Conservation (phyloP, 129 eudicot genomes). For the Tagetes patula region DNA sequence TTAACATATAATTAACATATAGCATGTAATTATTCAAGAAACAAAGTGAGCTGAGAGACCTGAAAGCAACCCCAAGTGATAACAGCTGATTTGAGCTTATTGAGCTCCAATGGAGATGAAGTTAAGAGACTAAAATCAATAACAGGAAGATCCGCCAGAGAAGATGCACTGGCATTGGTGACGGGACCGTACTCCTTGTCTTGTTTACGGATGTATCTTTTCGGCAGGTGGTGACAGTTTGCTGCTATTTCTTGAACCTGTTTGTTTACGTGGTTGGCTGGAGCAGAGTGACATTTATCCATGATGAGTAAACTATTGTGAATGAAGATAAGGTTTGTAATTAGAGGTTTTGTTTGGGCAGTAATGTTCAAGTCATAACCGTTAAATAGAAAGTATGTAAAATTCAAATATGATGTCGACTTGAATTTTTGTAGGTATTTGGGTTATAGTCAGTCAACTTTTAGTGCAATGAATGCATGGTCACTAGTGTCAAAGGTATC, state of each 20-base stretch:
- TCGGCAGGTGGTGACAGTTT: constrained; percentile 17
- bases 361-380: no score
- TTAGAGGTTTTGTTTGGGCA: no score
- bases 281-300: background rate
- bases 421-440: no score
- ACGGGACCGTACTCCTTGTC: constrained; percentile 20
- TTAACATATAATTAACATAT: no score
- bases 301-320: background rate
- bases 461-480: background rate
- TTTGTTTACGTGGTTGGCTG: constrained; percentile 4
- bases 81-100: constrained; percentile 49
- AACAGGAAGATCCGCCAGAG: constrained; percentile 23
- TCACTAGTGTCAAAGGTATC: no score
- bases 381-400: background rate
- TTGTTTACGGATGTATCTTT: constrained; percentile 26
- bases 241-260: constrained; percentile 38
- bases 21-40: no score
- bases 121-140: constrained; percentile 32
- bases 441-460: background rate
- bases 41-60: no score
- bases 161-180: background rate
- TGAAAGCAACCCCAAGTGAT: constrained; percentile 66
- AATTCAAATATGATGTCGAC: background rate
- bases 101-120: constrained; percentile 37
- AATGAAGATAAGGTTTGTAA: no score